Conservation (phyloP, 257 asterid species). For the Solanum stenotomum region DNA sequence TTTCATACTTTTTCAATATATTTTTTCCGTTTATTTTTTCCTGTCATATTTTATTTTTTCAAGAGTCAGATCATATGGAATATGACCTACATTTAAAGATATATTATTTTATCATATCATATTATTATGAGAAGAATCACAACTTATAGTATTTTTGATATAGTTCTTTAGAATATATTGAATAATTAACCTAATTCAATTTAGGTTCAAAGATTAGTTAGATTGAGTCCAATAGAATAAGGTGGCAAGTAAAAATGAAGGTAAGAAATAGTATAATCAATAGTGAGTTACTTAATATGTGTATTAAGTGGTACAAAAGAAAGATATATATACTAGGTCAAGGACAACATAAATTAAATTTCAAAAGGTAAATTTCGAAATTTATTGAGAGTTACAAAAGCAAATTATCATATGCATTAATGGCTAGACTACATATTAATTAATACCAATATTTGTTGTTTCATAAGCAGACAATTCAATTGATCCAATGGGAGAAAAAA, state of each 20-base stretch:
- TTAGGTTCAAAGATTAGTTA: too few species aligned
- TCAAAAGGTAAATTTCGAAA: not conserved
- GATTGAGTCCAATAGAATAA: not conserved
- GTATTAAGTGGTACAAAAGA: not conserved
- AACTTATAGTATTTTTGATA: too few species aligned
- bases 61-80: too few species aligned
- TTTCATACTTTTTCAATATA: too few species aligned
- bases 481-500: slow-evolving; percentile 51
- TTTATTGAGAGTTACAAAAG: slow-evolving; percentile 20
- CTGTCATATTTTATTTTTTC: too few species aligned
- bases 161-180: too few species aligned
- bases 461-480: slow-evolving; percentile 73
- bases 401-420: not conserved
- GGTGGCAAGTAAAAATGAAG: not conserved
- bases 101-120: too few species aligned
- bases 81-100: too few species aligned
- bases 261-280: not conserved
- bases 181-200: too few species aligned
- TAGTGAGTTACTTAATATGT: not conserved
- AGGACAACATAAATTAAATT: not conserved
- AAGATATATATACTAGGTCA: not conserved
- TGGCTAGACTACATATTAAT: not conserved
- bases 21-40: too few species aligned
- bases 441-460: slow-evolving; percentile 38
- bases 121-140: too few species aligned